Evolutionary conservation across 352 stramenopile species (phyloP), one percentile per base, ranked within the genome.

Genomic region (Pseudoperonospora humuli): DNA sequence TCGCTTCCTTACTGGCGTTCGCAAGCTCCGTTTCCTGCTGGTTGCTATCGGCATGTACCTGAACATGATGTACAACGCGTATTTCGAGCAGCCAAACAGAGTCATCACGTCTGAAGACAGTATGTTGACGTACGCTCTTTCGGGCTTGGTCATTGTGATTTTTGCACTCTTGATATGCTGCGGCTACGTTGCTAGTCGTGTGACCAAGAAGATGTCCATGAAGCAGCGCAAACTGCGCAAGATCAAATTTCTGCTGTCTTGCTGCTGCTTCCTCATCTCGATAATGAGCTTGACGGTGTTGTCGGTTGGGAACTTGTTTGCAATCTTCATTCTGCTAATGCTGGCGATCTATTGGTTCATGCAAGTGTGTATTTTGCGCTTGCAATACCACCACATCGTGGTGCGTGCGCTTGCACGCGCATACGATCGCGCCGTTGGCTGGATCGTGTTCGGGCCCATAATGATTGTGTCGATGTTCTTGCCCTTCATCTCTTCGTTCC

Each of bases 181-280:
- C 34, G 80, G 80, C 7, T 93, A 93, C 64, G 83, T 84, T 48
- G 70, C 79, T 27, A 89, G 74, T 43, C 78, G 81, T 14, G 75
- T 93, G 49, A 87, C 81, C 25, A 93, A 93, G 72, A 89, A 90
- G 56, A 88, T 86, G 75, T 84, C 76, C 35, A 88, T 93, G 76
- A 91, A 91, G 64, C 81, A 93, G 54, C 78, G 77, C 57, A 91
- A 91, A 61, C 50, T 93, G 20, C 78, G 81, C 23, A 93, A 90
- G 73, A 88, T 89, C 10, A 93, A 93, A 64, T 93, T 93, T 39
- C 27, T 84, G 39, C 58, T 93, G 17, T 60, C 67, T 19, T 89
- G 76, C 48, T 79, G 64, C 50, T 80, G 78, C 39, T 62, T 91
- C 43, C 20, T 82, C 23, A 24, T 88, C 20, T 69, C 72, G n/a